phyloP scores from a whole-genome alignment of 2,329 filamentous ascomycete species.

The Clarireedia paspali region DNA sequence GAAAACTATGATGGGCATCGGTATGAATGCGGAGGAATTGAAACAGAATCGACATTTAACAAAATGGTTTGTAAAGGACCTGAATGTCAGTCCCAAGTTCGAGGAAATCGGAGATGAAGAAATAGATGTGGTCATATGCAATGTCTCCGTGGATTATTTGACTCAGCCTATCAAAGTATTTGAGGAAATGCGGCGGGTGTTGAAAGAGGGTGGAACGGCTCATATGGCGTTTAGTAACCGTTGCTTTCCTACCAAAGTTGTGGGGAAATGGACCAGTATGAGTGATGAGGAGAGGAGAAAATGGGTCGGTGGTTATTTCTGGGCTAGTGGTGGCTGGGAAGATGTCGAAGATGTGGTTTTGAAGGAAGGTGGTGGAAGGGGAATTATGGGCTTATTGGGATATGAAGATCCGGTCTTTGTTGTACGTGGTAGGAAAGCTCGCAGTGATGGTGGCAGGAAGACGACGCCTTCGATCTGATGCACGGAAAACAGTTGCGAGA shows the following conservation, averaged over 20 bases:
- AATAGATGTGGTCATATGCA: conserved; percentile 41
- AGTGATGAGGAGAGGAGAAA: conserved; percentile 37
- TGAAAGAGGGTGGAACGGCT: conserved; percentile 36
- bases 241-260: conserved; percentile 46
- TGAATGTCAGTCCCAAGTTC: conserved; percentile 32
- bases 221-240: conserved; percentile 44
- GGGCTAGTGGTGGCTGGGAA: conserved; percentile 38
- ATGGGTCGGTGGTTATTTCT: conserved; percentile 45
- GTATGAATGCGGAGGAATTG: conserved; percentile 41
- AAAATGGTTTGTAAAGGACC: conserved; percentile 33
- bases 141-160: conserved; percentile 45
- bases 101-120: conserved; percentile 15
- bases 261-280: conserved; percentile 39
- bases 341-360: conserved; percentile 45
- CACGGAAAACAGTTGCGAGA: neutral
- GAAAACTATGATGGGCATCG: conserved; percentile 35
- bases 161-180: conserved; percentile 39
- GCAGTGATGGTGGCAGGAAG: neutral
- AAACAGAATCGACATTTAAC: conserved; percentile 33
- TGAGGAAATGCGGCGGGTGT: conserved; percentile 32
- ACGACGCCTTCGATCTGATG: neutral
- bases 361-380: conserved; percentile 31
- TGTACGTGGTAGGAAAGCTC: conserved; percentile 29
- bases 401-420: conserved; percentile 37
- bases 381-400: conserved; percentile 6